Evolutionary conservation across 352 stramenopile genomes (phyloP).

Genomic region (Plasmopara viticola): DNA sequence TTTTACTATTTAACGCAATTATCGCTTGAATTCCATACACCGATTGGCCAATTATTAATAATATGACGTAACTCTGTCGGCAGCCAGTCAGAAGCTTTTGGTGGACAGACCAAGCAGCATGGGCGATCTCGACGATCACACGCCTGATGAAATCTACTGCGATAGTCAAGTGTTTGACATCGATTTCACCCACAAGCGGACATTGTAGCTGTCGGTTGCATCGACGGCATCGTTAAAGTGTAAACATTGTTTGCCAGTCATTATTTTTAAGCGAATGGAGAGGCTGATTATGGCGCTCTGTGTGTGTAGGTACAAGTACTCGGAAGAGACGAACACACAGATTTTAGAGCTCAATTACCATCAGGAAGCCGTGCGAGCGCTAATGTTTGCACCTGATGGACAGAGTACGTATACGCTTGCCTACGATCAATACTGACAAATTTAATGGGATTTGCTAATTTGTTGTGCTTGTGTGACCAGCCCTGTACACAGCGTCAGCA

Average conservation of each 20-base stretch:
- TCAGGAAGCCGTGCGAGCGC: conserved; percentile 55
- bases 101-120: conserved; percentile 21
- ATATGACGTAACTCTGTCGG: background rate
- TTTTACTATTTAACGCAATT: conserved; percentile 24
- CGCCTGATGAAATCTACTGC: conserved; percentile 72
- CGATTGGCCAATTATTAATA: too few relatives aligned
- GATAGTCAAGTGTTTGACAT: conserved; percentile 78
- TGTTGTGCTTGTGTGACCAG: conserved; percentile 22
- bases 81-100: conserved; percentile 14
- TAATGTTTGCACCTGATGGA: conserved; percentile 72
- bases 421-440: background rate
- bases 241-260: conserved; percentile 14
- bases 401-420: conserved; percentile 39
- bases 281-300: conserved; percentile 1
- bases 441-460: too few relatives aligned
- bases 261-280: too few relatives aligned
- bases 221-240: conserved; percentile 79
- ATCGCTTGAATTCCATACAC: conserved; percentile 10
- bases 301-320: conserved; percentile 70
- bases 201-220: conserved; percentile 67
- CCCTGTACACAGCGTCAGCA: conserved; percentile 66
- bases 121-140: conserved; percentile 66
- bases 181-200: conserved; percentile 73
- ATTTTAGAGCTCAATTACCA: conserved; percentile 73
- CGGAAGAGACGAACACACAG: conserved; percentile 58